These are phyloP conservation scores for Arxiozyma slooffiae DNA, from an alignment of 1,139 yeast genomes.

Conservation along the genomic window DNA sequence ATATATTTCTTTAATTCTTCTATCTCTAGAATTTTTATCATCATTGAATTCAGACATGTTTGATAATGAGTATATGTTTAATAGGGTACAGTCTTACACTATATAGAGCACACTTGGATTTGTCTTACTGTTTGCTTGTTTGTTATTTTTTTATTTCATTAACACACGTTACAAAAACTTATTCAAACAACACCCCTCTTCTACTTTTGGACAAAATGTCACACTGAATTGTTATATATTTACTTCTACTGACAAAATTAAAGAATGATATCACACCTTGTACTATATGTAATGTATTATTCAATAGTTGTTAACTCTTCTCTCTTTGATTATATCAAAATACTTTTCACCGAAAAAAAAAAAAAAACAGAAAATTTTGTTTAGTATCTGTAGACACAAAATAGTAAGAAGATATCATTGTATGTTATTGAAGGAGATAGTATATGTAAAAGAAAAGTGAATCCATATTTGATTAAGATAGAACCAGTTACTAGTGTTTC, in stretches of 20 bases:
- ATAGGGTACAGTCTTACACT: neutral
- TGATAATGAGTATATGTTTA: neutral
- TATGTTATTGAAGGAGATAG: neutral
- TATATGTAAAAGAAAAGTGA: too few relatives aligned
- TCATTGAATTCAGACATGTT: conserved; percentile 2
- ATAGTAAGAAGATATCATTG: neutral
- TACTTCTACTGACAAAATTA: neutral
- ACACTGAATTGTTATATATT: neutral
- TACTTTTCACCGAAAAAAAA: too few relatives aligned
- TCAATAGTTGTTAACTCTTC: neutral
- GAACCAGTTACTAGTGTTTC: too few relatives aligned
- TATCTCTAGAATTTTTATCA: conserved; percentile 9
- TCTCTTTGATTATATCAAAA: neutral
- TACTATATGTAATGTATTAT: too few relatives aligned
- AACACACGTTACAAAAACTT: neutral
- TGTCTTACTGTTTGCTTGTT: neutral
- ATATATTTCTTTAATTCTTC: conserved; percentile 32
- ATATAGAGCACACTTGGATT: neutral
- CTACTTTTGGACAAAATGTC: neutral
- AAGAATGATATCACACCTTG: neutral
- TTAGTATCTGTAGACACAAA: too few relatives aligned
- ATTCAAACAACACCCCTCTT: neutral
- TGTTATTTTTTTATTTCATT: neutral
- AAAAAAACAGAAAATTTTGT: too few relatives aligned
- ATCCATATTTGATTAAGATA: too few relatives aligned